Conservation (phyloP, 139 green algal species). For the Desmodesmus armatus region DNA sequence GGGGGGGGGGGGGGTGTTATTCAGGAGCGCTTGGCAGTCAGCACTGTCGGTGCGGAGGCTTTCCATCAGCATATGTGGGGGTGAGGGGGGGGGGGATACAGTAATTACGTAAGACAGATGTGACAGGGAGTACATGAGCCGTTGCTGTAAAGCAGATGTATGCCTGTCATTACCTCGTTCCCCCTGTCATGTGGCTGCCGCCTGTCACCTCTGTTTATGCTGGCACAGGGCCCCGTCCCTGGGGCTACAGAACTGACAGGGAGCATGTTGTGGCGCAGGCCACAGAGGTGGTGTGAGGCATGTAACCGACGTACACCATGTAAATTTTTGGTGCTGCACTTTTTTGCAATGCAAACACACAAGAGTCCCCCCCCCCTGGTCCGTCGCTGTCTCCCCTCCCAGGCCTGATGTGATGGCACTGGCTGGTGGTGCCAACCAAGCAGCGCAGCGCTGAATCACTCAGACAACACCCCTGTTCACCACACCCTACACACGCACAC, state of each 20-base stretch:
- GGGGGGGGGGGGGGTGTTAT: background rate
- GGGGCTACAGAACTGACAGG: no score
- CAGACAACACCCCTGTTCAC: background rate
- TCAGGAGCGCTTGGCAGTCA: background rate
- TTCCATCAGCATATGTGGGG: background rate
- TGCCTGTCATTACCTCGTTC: background rate
- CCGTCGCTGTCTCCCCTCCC: background rate
- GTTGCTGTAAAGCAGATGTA: background rate
- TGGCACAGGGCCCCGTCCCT: no score
- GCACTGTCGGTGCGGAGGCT: background rate
- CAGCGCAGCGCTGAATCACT: background rate
- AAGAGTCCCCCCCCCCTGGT: no score
- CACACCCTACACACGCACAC: no score
- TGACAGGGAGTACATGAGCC: background rate
- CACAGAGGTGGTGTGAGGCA: no score
- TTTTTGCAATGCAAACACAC: no score
- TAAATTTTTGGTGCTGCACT: background rate
- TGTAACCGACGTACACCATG: background rate
- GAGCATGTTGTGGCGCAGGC: no score
- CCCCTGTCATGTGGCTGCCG: no score
- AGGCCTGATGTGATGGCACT: background rate
- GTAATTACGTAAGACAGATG: background rate
- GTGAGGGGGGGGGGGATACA: background rate
- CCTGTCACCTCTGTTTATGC: no score
- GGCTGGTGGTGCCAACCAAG: background rate